Evolutionary conservation across 2,329 filamentous ascomycete genomes (phyloP), one percentile per base, ranked within the genome.

Genomic region (Hypoxylon sp.): DNA sequence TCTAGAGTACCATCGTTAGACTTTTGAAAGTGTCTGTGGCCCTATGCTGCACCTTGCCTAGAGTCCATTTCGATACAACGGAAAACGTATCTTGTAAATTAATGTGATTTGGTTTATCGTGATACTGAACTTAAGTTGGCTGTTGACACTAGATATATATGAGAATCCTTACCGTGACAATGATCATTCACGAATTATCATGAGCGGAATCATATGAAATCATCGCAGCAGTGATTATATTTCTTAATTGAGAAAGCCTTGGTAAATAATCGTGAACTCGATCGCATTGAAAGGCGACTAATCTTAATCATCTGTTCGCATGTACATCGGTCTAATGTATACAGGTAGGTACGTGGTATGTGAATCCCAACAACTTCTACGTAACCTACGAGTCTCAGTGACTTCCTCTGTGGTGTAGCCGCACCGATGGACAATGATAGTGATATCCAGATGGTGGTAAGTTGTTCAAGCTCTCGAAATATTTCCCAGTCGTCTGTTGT

Each of bases 321-420:
- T 28, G 25, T 7, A 6, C 6, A 28, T 28, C 25, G 25, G 6
- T 5, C 25, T 28, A 28, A 28, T 28, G 6, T 5, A 28, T 28
- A 28, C 25, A 5, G 25, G 25, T 6, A 5, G 25, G 25, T 6
- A 3, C 6, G 25, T 9, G 6, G 5, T 30, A 30, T 30, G 6
- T 30, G 6, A 30, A 9, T 7, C 6, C 2, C 28, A 30, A 23
- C 5, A 30, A 30, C 28, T 30, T 30, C 28, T 30, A 30, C 5
- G 6, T 9, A 30, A 30, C 5, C 6, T 30, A 5, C 6, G 28
- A 30, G 1, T 30, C 30, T 48, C 59, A 30, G 17, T 51, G 1
- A 28, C 32, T 14, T 61, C 59, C 10, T 55, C 41, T 19, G 49
- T 36, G 1, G 50, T 49, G 25, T 55, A 21, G 17, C 13, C 21